Evolutionary conservation across 108 stramenopile species (phyloP).

Genomic region (Seminavis robusta): DNA sequence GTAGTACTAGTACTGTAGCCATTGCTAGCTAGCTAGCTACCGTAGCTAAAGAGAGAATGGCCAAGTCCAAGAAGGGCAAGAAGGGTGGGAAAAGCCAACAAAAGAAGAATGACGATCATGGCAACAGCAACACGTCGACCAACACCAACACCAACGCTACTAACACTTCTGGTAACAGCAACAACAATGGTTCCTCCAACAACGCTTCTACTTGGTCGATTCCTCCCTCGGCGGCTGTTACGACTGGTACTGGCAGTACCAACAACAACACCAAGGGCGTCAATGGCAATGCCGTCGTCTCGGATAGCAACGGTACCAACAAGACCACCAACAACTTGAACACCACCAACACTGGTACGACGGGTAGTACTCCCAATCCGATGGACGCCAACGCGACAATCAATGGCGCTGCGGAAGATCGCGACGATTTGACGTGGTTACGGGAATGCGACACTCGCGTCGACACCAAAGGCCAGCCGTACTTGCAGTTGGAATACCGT

Average conservation of each 20-base stretch:
- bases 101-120: not conserved
- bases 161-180: not conserved
- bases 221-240: not conserved
- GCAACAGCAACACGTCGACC: not conserved
- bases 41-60: not conserved
- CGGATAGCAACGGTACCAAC: not conserved
- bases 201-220: not conserved
- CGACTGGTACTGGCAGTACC: not conserved
- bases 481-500: slow-evolving; percentile 14
- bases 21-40: no score
- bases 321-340: not conserved
- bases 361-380: not conserved
- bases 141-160: not conserved
- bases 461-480: not conserved
- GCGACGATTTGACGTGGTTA: slow-evolving; percentile 1
- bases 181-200: not conserved
- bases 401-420: not conserved
- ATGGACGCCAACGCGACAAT: not conserved
- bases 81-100: not conserved
- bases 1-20: no score
- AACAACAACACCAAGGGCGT: not conserved
- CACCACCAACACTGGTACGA: not conserved
- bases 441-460: slow-evolving; percentile 3
- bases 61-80: not conserved
- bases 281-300: not conserved